Conservation (phyloP, 2,329 filamentous ascomycete genomes). For the Aspergillus sp. region DNA sequence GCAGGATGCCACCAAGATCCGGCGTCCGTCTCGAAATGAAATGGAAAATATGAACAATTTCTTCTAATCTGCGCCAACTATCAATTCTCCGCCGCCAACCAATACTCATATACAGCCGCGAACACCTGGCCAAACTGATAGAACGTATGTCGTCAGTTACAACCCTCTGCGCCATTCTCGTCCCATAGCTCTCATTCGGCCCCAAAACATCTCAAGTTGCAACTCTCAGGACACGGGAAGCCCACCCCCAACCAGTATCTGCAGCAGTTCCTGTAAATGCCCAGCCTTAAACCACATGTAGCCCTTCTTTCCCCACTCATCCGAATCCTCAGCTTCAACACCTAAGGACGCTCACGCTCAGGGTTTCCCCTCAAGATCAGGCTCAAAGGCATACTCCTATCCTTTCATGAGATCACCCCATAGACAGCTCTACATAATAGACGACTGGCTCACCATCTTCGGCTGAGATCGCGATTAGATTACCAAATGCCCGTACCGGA, state of each 20-base stretch:
- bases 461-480: neutral
- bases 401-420: neutral
- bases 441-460: neutral
- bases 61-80: conserved; percentile 8
- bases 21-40: conserved; percentile 41
- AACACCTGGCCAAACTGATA: too few species aligned
- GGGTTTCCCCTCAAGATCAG: neutral
- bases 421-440: neutral
- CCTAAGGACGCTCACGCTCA: neutral
- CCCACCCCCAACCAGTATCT: too few species aligned
- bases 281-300: too few species aligned
- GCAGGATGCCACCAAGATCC: conserved; percentile 36
- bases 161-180: too few species aligned
- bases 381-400: neutral
- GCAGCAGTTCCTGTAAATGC: too few species aligned
- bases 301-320: too few species aligned
- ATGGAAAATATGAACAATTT: conserved; percentile 42
- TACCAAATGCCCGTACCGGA: neutral
- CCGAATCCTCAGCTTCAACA: too few species aligned
- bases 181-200: too few species aligned
- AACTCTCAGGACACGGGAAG: too few species aligned
- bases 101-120: too few species aligned
- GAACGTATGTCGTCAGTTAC: too few species aligned
- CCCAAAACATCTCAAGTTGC: too few species aligned
- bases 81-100: neutral